These are phyloP conservation scores for Colletotrichum scovillei DNA, from an alignment of 2,329 filamentous ascomycete species.

Conservation along the genomic window DNA sequence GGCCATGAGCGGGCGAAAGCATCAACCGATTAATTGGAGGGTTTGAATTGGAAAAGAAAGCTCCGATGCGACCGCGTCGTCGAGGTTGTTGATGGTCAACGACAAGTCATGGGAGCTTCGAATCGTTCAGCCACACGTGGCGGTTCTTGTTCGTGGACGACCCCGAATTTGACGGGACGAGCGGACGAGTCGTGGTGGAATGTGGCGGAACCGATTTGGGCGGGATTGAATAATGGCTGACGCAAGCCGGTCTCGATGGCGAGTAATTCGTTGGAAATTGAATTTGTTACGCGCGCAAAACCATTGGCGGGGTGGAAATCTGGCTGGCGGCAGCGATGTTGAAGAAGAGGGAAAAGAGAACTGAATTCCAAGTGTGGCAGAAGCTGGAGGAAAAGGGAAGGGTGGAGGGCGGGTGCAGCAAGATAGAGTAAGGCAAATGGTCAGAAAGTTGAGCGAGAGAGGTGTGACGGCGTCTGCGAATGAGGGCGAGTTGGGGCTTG, in stretches of 20 bases:
- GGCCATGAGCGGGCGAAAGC: slow-evolving; percentile 55
- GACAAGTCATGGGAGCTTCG: slow-evolving; percentile 33
- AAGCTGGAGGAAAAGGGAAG: slow-evolving; percentile 35
- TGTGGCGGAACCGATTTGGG: slow-evolving; percentile 27
- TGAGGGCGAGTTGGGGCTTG: slow-evolving; percentile 26
- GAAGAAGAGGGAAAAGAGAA: slow-evolving; percentile 26
- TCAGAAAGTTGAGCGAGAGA: slow-evolving; percentile 23
- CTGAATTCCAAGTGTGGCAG: slow-evolving; percentile 35
- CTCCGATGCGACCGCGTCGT: slow-evolving; percentile 26
- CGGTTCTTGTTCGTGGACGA: slow-evolving; percentile 29
- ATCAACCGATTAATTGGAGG: slow-evolving; percentile 24
- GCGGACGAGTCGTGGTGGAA: slow-evolving; percentile 33
- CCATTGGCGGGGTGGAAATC: not conserved
- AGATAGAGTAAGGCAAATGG: slow-evolving; percentile 20
- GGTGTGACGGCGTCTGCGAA: slow-evolving; percentile 22
- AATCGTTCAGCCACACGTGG: slow-evolving; percentile 35
- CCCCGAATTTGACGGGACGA: slow-evolving; percentile 35
- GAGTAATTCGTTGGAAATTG: not conserved
- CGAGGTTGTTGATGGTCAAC: slow-evolving; percentile 24
- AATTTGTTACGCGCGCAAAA: slow-evolving; percentile 5
- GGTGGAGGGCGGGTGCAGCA: slow-evolving; percentile 33
- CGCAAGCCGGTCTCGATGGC: slow-evolving; percentile 4
- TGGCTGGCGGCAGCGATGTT: slow-evolving; percentile 18
- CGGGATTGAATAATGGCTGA: slow-evolving; percentile 25
- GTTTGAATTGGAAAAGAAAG: not conserved